These are phyloP conservation scores for Exophiala oligosperma DNA, from an alignment of 2,329 filamentous ascomycete species.

Conservation along the genomic window DNA sequence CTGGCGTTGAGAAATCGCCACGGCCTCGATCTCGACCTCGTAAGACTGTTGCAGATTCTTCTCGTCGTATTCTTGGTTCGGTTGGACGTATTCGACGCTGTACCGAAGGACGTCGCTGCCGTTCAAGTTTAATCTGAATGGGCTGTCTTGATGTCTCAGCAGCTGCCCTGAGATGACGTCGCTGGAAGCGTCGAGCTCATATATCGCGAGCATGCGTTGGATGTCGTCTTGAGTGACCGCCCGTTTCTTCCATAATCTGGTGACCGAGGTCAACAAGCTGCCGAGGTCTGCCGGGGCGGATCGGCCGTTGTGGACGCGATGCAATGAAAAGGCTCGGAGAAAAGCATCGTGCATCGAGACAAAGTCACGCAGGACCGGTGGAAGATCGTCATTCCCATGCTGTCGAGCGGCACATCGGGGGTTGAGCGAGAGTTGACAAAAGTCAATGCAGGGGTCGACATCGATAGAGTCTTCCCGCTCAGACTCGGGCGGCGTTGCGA, in stretches of 20 bases:
- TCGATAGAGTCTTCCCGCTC: constrained; percentile 11
- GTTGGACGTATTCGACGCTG: constrained; percentile 23
- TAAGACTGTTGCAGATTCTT: constrained; percentile 52
- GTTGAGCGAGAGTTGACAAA: constrained; percentile 18
- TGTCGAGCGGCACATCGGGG: neutral
- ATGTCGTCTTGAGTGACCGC: constrained; percentile 66
- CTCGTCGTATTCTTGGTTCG: constrained; percentile 40
- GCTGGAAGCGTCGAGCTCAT: constrained; percentile 36
- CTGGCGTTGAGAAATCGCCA: constrained; percentile 44
- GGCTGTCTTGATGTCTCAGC: constrained; percentile 28
- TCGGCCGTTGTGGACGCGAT: constrained; percentile 68
- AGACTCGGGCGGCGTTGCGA: constrained; percentile 17
- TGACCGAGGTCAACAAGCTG: constrained; percentile 61
- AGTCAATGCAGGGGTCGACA: constrained; percentile 12
- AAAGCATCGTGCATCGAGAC: constrained; percentile 62
- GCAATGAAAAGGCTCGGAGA: constrained; percentile 66
- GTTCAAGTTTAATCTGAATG: constrained; percentile 43
- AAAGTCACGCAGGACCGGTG: constrained; percentile 17
- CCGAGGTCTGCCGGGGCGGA: constrained; percentile 64
- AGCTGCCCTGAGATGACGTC: constrained; percentile 3
- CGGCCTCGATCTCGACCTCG: constrained; percentile 45
- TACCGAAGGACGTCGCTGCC: constrained; percentile 35
- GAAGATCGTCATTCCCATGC: constrained; percentile 10
- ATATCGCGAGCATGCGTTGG: constrained; percentile 65
- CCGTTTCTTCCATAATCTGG: constrained; percentile 71